A percentile compares a stretch with the other conserved stretches of the same genome.
Evolutionary conservation across 164 flowering plant species (phyloP).

Genomic region (Piper betle): DNA sequence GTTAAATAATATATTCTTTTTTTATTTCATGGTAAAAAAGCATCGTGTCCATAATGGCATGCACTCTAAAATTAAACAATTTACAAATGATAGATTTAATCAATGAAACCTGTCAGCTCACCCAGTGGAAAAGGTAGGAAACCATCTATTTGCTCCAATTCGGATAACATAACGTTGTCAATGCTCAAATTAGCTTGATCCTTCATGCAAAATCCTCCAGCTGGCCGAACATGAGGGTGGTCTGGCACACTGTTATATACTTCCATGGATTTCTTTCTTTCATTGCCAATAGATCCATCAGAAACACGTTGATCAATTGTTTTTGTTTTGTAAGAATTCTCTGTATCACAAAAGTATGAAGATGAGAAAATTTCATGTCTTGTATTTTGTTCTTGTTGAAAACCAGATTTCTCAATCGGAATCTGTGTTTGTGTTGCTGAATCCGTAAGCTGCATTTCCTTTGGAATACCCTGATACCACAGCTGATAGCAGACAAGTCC

Average conservation of each 20-base stretch:
- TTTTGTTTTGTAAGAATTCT: constrained; percentile 14
- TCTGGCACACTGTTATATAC: constrained; percentile 10
- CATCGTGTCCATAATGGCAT: too few species aligned
- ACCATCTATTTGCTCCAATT: constrained; percentile 10
- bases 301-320: constrained; percentile 19
- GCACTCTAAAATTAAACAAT: too few species aligned
- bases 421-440: constrained; percentile 14
- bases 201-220: constrained; percentile 19
- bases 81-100: too few species aligned
- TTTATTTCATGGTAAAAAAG: too few species aligned
- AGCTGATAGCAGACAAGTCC: constrained; percentile 50
- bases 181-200: constrained; percentile 23
- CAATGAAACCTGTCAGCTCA: too few species aligned
- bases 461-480: constrained; percentile 49
- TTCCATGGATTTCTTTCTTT: constrained; percentile 11
- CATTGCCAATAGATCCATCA: constrained; percentile 39
- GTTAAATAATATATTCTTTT: too few species aligned
- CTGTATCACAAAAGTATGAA: constrained; percentile 18
- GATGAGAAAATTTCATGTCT: constrained; percentile 7
- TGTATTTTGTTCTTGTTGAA: neutral
- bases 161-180: constrained; percentile 12
- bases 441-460: constrained; percentile 34
- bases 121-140: constrained; percentile 35
- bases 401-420: constrained; percentile 13
- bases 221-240: constrained; percentile 2